Conservation (phyloP, 2,329 filamentous ascomycete species). For the Talaromyces amestolkiae region DNA sequence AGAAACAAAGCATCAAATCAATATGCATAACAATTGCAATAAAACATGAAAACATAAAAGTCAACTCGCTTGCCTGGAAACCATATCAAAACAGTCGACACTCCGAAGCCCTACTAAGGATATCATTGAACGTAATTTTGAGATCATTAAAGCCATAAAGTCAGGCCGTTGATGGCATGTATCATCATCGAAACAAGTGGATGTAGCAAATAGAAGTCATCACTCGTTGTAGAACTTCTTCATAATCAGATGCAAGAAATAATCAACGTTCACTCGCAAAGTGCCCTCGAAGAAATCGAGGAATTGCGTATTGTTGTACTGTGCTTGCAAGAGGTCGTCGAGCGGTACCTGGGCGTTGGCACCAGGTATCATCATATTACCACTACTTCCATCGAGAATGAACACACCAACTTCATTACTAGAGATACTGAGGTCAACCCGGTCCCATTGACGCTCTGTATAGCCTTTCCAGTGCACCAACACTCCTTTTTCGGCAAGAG, state of each 20-base stretch:
- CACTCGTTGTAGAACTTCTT: conserved; percentile 86
- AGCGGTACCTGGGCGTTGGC: conserved; percentile 85
- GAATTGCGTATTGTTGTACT: conserved; percentile 95
- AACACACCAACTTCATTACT: conserved; percentile 94
- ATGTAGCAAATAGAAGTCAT: conserved; percentile 19
- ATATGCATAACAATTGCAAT: conserved; percentile 7
- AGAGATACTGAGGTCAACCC: conserved; percentile 89
- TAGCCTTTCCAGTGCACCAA: conserved; percentile 89
- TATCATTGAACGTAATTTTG: conserved; percentile 17
- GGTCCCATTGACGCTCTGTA: conserved; percentile 78
- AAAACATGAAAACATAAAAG: neutral
- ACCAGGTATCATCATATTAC: conserved; percentile 93
- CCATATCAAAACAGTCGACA: conserved; percentile 1
- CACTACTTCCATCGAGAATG: conserved; percentile 82
- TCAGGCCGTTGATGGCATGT: conserved; percentile 5
- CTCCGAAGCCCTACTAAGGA: conserved; percentile 15
- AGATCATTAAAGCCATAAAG: conserved; percentile 13
- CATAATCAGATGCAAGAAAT: conserved; percentile 94
- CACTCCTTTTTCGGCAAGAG: conserved; percentile 88
- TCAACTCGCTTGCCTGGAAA: conserved; percentile 10
- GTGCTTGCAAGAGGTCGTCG: conserved; percentile 90
- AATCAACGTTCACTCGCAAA: conserved; percentile 89
- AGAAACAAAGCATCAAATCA: conserved; percentile 11
- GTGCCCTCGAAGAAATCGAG: conserved; percentile 90
- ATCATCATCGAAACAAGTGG: neutral